phyloP scores from a whole-genome alignment of 176 grass and related monocot genomes.

The Themeda triandra region DNA sequence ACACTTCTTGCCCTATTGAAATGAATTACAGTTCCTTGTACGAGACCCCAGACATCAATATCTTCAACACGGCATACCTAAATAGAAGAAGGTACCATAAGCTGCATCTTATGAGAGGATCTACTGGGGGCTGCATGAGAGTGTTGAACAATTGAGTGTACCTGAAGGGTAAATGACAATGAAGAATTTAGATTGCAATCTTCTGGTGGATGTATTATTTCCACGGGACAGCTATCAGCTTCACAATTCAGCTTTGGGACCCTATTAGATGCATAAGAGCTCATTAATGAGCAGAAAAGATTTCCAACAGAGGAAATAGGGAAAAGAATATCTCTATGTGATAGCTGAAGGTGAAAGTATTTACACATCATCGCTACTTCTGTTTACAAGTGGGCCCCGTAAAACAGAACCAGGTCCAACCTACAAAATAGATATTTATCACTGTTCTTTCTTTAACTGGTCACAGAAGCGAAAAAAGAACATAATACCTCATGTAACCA shows the following conservation, averaged over 20 bases:
- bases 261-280: conserved; percentile 53
- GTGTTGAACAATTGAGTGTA: conserved; percentile 24
- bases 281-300: conserved; percentile 17
- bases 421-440: conserved; percentile 55
- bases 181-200: conserved; percentile 99
- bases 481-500: neutral
- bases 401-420: conserved; percentile 93
- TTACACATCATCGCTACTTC: conserved; percentile 76
- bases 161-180: conserved; percentile 96
- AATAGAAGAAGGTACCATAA: conserved; percentile 16
- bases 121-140: neutral
- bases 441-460: neutral
- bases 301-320: conserved; percentile 3
- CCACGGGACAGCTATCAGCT: conserved; percentile 69
- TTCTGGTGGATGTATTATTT: conserved; percentile 97
- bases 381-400: conserved; percentile 79
- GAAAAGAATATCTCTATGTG: conserved; percentile 12
- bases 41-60: conserved; percentile 87
- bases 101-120: neutral
- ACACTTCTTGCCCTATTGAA: conserved; percentile 89
- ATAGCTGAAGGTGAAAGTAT: conserved; percentile 41
- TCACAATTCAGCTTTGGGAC: conserved; percentile 92
- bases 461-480: conserved; percentile 1
- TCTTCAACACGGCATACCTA: conserved; percentile 99
- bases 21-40: conserved; percentile 96